These are phyloP conservation scores for Diaporthe eres DNA, from an alignment of 2,329 filamentous ascomycete genomes.

Conservation along the genomic window DNA sequence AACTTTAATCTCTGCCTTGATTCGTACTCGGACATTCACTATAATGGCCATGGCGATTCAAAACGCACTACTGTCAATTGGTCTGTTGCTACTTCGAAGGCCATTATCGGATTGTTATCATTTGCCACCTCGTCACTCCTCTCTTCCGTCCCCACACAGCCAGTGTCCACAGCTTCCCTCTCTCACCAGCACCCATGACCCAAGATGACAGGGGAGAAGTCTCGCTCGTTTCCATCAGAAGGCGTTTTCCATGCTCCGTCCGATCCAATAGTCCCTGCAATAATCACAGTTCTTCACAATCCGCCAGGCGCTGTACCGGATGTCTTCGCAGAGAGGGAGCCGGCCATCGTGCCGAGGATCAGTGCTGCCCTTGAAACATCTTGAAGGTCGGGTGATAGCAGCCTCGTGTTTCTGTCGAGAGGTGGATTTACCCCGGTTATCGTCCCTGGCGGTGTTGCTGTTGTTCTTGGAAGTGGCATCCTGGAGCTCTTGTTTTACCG, in stretches of 20 bases:
- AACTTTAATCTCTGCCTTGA: neutral
- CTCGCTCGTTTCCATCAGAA: neutral
- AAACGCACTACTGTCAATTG: neutral
- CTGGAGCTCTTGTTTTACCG: neutral
- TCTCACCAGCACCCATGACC: neutral
- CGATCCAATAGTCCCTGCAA: conserved; percentile 19
- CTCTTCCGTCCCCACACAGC: neutral
- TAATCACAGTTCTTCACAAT: neutral
- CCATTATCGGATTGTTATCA: neutral
- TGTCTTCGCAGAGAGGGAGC: neutral
- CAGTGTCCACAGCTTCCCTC: neutral
- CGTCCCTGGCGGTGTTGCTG: neutral
- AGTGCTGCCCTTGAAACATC: conserved; percentile 8
- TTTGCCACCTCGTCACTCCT: neutral
- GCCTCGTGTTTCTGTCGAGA: neutral
- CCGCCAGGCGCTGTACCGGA: neutral
- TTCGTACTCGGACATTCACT: neutral
- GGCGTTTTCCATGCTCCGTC: neutral
- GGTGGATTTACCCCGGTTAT: neutral
- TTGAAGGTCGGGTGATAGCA: neutral
- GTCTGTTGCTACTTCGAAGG: neutral
- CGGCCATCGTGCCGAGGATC: neutral
- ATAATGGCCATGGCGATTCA: neutral
- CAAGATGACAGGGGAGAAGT: neutral
- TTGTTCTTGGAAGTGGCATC: neutral